Conservation (phyloP, 495 filamentous ascomycete genomes). For the Aspergillus ostianus region DNA sequence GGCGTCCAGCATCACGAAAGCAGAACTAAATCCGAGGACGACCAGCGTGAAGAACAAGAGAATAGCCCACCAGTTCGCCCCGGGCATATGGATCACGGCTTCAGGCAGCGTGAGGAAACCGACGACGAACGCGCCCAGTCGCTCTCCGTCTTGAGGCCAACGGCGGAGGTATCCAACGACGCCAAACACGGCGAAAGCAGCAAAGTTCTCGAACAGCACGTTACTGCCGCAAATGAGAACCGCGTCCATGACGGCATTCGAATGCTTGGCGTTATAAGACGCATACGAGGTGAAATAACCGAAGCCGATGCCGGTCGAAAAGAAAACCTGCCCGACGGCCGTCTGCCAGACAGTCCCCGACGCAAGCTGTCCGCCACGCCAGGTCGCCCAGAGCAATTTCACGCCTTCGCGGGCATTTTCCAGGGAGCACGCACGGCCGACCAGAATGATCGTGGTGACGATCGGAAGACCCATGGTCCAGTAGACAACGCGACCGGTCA, state of each 20-base stretch:
- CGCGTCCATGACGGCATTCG: slow-evolving; percentile 41
- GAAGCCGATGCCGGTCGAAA: slow-evolving; percentile 27
- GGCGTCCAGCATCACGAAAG: slow-evolving; percentile 29
- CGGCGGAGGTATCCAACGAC: slow-evolving; percentile 36
- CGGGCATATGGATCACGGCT: slow-evolving; percentile 39
- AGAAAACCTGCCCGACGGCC: slow-evolving; percentile 29
- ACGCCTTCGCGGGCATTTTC: slow-evolving; percentile 33
- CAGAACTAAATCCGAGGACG: slow-evolving; percentile 25
- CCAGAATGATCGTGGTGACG: slow-evolving; percentile 35
- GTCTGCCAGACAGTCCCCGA: slow-evolving; percentile 30
- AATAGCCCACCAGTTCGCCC: slow-evolving; percentile 39
- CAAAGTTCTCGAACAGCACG: slow-evolving; percentile 38
- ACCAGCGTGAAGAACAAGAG: slow-evolving; percentile 38
- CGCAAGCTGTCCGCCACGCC: slow-evolving; percentile 23
- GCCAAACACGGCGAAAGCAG: slow-evolving; percentile 42
- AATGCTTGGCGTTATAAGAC: slow-evolving; percentile 28
- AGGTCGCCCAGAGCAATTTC: slow-evolving; percentile 27
- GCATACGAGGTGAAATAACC: slow-evolving; percentile 31
- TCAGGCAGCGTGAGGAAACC: slow-evolving; percentile 40
- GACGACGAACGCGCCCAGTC: slow-evolving; percentile 36
- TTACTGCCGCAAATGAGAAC: slow-evolving; percentile 38
- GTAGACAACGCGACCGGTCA: slow-evolving; percentile 43
- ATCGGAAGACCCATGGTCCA: slow-evolving; percentile 46
- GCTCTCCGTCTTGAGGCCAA: slow-evolving; percentile 28
- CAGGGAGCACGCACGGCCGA: slow-evolving; percentile 32